Base-by-base conservation (phyloP, 345 rosid species). In the Eucalyptus caleyi region DNA sequence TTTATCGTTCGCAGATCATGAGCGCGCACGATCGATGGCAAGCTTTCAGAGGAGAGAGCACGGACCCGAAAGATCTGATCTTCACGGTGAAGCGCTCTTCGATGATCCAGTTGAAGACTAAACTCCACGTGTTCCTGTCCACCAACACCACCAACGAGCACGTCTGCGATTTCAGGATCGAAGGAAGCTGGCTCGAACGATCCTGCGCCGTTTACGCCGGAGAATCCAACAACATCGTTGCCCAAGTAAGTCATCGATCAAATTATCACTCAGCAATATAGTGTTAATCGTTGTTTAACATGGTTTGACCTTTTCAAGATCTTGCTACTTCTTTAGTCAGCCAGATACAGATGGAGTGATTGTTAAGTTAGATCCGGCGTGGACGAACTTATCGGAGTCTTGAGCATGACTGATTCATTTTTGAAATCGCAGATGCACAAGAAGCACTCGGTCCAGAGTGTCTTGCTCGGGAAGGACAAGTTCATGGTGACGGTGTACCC, bases 31-130 rank as follows among this genome's bases (percentile, higher is more conserved):
- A 88, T 49, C 93, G 93, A 88, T 95, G 95, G 95, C 91, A 94
- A 90, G 93, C 90, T 27, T 96, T 93, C 45, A 92, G 95, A 50
- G 97, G 97, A 86, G 94, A 93, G 2, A 95, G 96, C 91, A 93
- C 87, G 16, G 93, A 91, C 44, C 65, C 90, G 6, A 89, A 89
- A 11, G 95, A 96, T 92, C 86, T 95, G 62, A 83, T 96, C 32
- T 96, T 94, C 90, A 94, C 89, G 26, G 95, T 90, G 15, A 94
- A 92, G 89, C 93, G 80, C 88, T 91, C 94, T 3, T 93, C 94
- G 11, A 8, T 95, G 87, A 44, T 94, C 40, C 92, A 95, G 45
- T 7, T 90, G 34, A 93, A 86, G 93, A 92, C 95, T 1, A 90
- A 92, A 34, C 89, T 96, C 26, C 94, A 96, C 51, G 95, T 94